Evolutionary conservation across 805 yeast species (phyloP).

Genomic region (Cyberlindnera americana): DNA sequence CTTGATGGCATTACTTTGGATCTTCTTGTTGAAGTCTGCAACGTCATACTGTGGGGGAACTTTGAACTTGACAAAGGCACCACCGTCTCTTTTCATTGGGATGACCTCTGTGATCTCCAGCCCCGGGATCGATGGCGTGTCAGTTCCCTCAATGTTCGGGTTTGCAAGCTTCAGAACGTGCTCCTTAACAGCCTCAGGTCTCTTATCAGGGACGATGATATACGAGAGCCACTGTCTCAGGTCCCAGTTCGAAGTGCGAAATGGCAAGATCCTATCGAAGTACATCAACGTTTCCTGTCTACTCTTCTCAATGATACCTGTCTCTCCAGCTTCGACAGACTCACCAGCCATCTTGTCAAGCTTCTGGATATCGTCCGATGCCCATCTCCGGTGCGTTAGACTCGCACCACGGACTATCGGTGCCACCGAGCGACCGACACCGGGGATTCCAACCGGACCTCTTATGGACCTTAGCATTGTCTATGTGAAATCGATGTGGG

Average conservation of each 20-base stretch:
- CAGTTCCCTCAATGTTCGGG: conserved; percentile 26
- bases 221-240: conserved; percentile 41
- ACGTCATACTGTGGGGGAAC: conserved; percentile 51
- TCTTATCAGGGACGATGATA: conserved; percentile 32
- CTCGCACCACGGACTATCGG: too few relatives aligned
- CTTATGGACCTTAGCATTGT: background rate
- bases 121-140: conserved; percentile 34
- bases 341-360: conserved; percentile 52
- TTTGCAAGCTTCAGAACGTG: conserved; percentile 38
- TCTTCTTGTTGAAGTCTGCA: conserved; percentile 49
- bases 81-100: conserved; percentile 83
- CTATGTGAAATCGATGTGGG: too few relatives aligned
- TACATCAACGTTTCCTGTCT: conserved; percentile 50
- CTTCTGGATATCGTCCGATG: conserved; percentile 38
- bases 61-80: conserved; percentile 79
- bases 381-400: conserved; percentile 26
- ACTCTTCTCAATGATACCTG: conserved; percentile 53
- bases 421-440: too few relatives aligned
- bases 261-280: conserved; percentile 53
- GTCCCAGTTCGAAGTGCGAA: conserved; percentile 43
- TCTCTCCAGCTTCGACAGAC: conserved; percentile 47
- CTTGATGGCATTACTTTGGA: conserved; percentile 44
- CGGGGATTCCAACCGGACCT: background rate
- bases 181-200: conserved; percentile 37
- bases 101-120: conserved; percentile 55